A percentile compares a stretch with the other conserved stretches of the same genome.
These are phyloP conservation scores for Boletus vermiculosoides DNA, from an alignment of 768 basidiomycete species.

Conservation along the genomic window DNA sequence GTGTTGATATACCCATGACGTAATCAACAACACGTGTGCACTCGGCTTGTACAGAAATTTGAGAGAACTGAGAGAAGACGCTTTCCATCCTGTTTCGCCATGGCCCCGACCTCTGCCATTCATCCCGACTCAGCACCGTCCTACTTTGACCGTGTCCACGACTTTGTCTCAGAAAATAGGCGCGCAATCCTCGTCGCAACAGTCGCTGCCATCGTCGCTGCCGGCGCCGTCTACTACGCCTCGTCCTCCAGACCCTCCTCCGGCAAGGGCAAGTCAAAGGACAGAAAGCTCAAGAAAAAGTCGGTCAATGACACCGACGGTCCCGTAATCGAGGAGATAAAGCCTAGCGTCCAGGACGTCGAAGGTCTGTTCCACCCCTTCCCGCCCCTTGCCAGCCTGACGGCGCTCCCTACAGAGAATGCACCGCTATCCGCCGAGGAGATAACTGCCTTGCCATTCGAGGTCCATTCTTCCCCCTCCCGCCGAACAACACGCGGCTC, in stretches of 20 bases:
- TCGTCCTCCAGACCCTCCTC: constrained; percentile 37
- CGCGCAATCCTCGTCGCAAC: constrained; percentile 70
- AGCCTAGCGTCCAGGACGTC: constrained; percentile 41
- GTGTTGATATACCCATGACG: constrained; percentile 31
- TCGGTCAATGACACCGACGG: constrained; percentile 57
- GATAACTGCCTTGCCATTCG: constrained; percentile 55
- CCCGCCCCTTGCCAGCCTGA: neutral
- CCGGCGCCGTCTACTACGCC: constrained; percentile 73
- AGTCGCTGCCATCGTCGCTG: constrained; percentile 67
- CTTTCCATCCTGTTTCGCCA: neutral
- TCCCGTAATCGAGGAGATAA: constrained; percentile 78
- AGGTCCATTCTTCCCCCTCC: constrained; percentile 40
- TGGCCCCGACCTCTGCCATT: constrained; percentile 21
- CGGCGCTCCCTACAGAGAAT: constrained; percentile 36
- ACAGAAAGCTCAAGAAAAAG: constrained; percentile 52
- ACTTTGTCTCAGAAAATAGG: constrained; percentile 76
- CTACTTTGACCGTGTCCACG: constrained; percentile 62
- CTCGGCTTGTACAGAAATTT: constrained; percentile 6
- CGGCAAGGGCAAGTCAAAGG: constrained; percentile 51
- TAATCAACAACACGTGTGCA: constrained; percentile 22
- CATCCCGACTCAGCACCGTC: constrained; percentile 15
- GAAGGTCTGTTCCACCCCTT: constrained; percentile 27
- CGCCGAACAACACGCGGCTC: neutral
- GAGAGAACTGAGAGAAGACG: too few relatives aligned
- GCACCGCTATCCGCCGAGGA: constrained; percentile 49